Conservation (phyloP, 768 basidiomycete genomes). For the Mycena venus region DNA sequence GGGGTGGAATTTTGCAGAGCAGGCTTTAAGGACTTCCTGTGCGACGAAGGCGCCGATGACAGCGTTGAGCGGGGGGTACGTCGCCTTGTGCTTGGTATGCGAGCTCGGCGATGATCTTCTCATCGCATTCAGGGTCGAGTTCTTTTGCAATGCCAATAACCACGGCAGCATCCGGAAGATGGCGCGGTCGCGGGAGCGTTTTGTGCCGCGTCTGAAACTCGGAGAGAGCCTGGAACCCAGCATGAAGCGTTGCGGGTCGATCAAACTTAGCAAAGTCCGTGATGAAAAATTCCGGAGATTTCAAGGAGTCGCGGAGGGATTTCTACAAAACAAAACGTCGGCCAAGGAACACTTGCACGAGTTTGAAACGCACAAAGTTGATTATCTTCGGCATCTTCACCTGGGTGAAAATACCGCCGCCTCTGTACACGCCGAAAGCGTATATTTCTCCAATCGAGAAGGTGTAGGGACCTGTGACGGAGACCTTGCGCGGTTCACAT, state of each 20-base stretch:
- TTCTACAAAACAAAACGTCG: constrained; percentile 74
- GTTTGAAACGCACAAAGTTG: constrained; percentile 85
- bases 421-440: constrained; percentile 80
- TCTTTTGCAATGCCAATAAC: constrained; percentile 84
- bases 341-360: too few species aligned
- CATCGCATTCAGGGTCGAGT: constrained; percentile 80
- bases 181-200: constrained; percentile 86
- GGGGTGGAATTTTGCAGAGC: constrained; percentile 98
- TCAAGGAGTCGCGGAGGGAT: constrained; percentile 89
- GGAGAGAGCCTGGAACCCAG: constrained; percentile 94
- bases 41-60: constrained; percentile 98
- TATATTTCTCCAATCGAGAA: constrained; percentile 96
- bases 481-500: constrained; percentile 91
- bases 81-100: constrained; percentile 94
- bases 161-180: constrained; percentile 80
- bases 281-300: constrained; percentile 88
- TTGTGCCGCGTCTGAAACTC: constrained; percentile 75
- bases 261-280: constrained; percentile 99
- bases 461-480: constrained; percentile 97
- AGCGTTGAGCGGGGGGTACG: constrained; percentile 88
- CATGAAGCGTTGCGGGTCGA: constrained; percentile 91
- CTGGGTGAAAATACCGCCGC: constrained; percentile 97
- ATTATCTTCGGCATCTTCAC: constrained; percentile 99
- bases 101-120: constrained; percentile 86
- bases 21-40: constrained; percentile 97